These are phyloP conservation scores for Nannochloropsis salina DNA, from an alignment of 108 stramenopile species.

Conservation along the genomic window DNA sequence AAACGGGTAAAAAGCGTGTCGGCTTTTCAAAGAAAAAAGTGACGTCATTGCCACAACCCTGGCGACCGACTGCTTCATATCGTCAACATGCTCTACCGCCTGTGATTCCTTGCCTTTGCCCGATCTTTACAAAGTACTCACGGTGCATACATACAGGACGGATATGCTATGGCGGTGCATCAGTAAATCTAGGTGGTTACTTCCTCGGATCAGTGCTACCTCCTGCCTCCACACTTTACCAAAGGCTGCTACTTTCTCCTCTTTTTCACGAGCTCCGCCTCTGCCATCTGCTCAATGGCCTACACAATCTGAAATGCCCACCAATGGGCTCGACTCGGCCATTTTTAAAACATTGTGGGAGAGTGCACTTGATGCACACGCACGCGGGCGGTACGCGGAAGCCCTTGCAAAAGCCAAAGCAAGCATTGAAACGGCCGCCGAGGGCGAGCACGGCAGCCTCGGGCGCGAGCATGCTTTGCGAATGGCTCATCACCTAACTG, in stretches of 20 bases:
- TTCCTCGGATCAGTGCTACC: not conserved
- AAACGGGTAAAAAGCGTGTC: too few relatives aligned
- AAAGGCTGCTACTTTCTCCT: not conserved
- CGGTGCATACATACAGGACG: too few relatives aligned
- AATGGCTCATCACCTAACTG: not conserved
- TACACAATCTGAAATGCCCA: not conserved
- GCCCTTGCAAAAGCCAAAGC: not conserved
- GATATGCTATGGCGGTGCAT: too few relatives aligned
- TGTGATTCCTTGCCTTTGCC: too few relatives aligned
- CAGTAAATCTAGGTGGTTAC: not conserved
- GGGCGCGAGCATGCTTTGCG: not conserved
- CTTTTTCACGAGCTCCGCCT: not conserved
- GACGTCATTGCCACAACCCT: too few relatives aligned
- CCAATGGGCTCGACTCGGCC: not conserved
- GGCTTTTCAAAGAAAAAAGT: too few relatives aligned
- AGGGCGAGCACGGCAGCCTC: not conserved
- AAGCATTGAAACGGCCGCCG: not conserved
- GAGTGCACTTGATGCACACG: conserved; percentile 8
- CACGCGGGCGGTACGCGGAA: not conserved
- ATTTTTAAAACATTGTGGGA: not conserved
- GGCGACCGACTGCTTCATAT: too few relatives aligned
- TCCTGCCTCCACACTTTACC: not conserved
- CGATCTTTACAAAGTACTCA: too few relatives aligned
- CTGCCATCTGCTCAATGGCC: not conserved
- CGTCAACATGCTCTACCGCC: too few relatives aligned